Evolutionary conservation across 805 yeast species (phyloP), one percentile per base, ranked within the genome.

Genomic region (Huiozyma sinensis): DNA sequence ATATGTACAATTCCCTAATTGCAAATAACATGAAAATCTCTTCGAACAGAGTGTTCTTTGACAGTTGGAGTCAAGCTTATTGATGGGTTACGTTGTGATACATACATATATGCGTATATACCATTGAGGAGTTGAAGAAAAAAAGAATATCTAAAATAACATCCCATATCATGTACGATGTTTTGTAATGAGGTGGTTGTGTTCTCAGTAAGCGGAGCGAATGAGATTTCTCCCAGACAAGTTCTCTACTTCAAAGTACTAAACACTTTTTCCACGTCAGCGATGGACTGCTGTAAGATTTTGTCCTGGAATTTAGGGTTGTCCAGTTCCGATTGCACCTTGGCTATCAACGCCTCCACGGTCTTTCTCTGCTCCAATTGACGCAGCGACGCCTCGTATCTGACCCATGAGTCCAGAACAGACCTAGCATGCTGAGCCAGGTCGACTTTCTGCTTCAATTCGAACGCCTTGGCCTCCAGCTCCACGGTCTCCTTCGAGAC

Each of bases 321-420:
- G 58, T 73, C 69, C 57, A 92, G 69, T 70, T 87, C 92, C 67
- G 81, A 70, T 75, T 85, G 79, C 60, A 90, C 92, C 74, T 86
- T 88, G 44, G 88, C 72, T 65, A 88, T 84, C 53, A 92, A 95
- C 47, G 88, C 61, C 63, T 83, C 71, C 55, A 94, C 79, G 60
- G 92, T 80, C 69, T 86, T 95, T 69, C 81, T 77, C 76, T 92
- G 98, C 76, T 92, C 95, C 64, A 79, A 71, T 75, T 87, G 95
- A 75, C 97, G 90, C 56, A 89, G 92, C 66, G 87, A 88, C 56
- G 86, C 83, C 76, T 92, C 98, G 70, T 84, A 85, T 79, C 97
- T 86, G 59, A 89, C 97, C 98, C 98, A 92, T 11, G 97, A 87
- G 72, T 92, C 98, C 65, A 92, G 79, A 49, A 90, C 95, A 46